Evolutionary conservation across 1,284 basidiomycete genomes (phyloP).

Genomic region (Boletus mariae): DNA sequence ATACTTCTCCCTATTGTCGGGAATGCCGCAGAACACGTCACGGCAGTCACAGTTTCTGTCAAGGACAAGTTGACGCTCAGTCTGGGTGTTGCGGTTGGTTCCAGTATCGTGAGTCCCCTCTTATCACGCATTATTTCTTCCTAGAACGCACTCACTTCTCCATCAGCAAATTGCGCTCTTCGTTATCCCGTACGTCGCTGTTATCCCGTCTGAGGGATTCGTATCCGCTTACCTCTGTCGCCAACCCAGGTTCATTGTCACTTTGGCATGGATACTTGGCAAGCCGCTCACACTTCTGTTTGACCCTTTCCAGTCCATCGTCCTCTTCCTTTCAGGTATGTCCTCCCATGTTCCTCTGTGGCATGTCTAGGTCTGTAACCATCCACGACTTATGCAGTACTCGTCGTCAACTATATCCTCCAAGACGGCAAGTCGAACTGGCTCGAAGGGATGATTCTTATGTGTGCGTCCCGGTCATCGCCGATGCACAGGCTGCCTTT

Average conservation of each 20-base stretch:
- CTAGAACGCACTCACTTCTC: constrained; percentile 5
- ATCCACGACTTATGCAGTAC: constrained; percentile 36
- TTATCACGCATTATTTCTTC: neutral
- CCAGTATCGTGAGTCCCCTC: constrained; percentile 66
- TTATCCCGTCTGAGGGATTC: constrained; percentile 35
- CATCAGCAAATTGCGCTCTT: constrained; percentile 86
- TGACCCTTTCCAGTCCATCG: constrained; percentile 76
- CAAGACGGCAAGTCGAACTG: constrained; percentile 85
- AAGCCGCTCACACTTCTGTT: constrained; percentile 76
- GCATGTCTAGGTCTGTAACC: neutral
- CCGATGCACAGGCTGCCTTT: neutral
- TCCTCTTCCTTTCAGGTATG: constrained; percentile 47
- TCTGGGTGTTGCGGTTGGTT: constrained; percentile 85
- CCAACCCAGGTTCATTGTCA: constrained; percentile 55
- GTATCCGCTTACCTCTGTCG: constrained; percentile 50
- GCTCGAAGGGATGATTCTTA: constrained; percentile 71
- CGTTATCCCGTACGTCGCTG: constrained; percentile 67
- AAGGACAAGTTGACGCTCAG: constrained; percentile 74
- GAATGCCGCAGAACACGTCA: constrained; percentile 73
- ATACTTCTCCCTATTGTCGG: constrained; percentile 86
- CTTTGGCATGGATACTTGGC: constrained; percentile 62
- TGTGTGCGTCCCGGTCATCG: constrained; percentile 40
- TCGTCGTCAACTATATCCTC: constrained; percentile 78
- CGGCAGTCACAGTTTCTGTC: constrained; percentile 79
- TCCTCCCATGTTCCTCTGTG: neutral